Percentiles rank a stretch among this genome's conserved stretches.
Conservation (phyloP, 2,329 filamentous ascomycete genomes). For the Cryoendolithus antarcticus region DNA sequence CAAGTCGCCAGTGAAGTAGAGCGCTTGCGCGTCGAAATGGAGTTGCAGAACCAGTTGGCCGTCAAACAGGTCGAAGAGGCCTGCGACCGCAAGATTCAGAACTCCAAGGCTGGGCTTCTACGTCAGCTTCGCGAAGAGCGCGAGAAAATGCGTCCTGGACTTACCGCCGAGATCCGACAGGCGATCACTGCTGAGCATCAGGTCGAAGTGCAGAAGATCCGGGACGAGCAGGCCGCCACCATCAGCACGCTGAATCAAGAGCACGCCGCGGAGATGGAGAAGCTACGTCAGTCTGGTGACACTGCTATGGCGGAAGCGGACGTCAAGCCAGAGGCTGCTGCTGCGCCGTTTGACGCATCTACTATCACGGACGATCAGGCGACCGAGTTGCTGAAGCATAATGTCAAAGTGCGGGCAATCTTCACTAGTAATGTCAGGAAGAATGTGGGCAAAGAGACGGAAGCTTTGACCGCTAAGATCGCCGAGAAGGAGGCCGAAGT, state of each 20-base stretch:
- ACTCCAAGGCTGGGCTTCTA: slow-evolving; percentile 56
- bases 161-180: slow-evolving; percentile 15
- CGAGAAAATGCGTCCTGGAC: slow-evolving; percentile 26
- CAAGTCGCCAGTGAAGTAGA: slow-evolving; percentile 36
- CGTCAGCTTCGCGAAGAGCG: slow-evolving; percentile 49
- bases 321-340: slow-evolving; percentile 19
- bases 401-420: slow-evolving; percentile 37
- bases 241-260: slow-evolving; percentile 27
- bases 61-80: slow-evolving; percentile 36
- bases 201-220: slow-evolving; percentile 37
- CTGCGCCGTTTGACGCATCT: slow-evolving; percentile 5
- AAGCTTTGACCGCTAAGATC: slow-evolving; percentile 25
- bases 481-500: slow-evolving; percentile 20
- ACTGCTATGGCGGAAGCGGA: slow-evolving; percentile 26
- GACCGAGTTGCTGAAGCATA: slow-evolving; percentile 37
- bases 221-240: slow-evolving; percentile 33
- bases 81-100: slow-evolving; percentile 47
- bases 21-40: slow-evolving; percentile 24
- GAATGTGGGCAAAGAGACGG: slow-evolving; percentile 29
- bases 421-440: slow-evolving; percentile 46
- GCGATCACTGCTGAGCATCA: slow-evolving; percentile 31
- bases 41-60: slow-evolving; percentile 25
- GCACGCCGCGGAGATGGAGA: slow-evolving; percentile 26
- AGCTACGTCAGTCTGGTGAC: slow-evolving; percentile 23
- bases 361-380: slow-evolving; percentile 36